These are phyloP conservation scores for thale cress (Arabidopsis thaliana) DNA, from an alignment of 345 rosid genomes.

Conservation along the genomic window DNA sequence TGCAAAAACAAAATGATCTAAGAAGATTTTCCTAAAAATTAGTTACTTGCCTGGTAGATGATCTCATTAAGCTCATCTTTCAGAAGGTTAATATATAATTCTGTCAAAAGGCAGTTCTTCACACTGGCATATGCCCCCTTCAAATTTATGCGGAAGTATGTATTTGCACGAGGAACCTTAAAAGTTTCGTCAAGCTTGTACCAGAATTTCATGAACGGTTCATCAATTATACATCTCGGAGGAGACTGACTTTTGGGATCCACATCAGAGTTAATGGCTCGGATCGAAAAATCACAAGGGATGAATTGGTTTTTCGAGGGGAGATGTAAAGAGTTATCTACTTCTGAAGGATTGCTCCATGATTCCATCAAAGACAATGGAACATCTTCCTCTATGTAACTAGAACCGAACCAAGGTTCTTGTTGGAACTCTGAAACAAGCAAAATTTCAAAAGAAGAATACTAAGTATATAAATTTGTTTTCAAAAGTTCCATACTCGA, in stretches of 20 bases:
- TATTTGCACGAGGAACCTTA: constrained; percentile 86
- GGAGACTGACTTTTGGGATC: constrained; percentile 46
- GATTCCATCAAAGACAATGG: constrained; percentile 66
- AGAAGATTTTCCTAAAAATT: constrained; percentile 18
- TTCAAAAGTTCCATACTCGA: constrained; percentile 14
- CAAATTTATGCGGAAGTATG: constrained; percentile 83
- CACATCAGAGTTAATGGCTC: constrained; percentile 47
- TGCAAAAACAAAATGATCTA: constrained; percentile 28
- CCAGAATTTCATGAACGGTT: constrained; percentile 88
- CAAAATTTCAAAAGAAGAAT: constrained; percentile 27
- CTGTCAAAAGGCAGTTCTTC: constrained; percentile 76
- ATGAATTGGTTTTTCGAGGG: constrained; percentile 86
- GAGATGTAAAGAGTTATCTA: constrained; percentile 71
- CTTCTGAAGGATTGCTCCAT: constrained; percentile 81
- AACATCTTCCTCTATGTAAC: constrained; percentile 70
- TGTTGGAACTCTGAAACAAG: constrained; percentile 60
- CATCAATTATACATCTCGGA: constrained; percentile 77
- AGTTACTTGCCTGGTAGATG: constrained; percentile 76
- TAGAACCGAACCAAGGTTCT: constrained; percentile 96
- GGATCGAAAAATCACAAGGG: constrained; percentile 81
- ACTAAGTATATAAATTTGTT: constrained; percentile 17
- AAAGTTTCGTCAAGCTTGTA: constrained; percentile 88
- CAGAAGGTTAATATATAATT: constrained; percentile 81
- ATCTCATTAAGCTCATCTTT: constrained; percentile 93
- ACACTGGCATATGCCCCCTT: constrained; percentile 74